phyloP scores from a whole-genome alignment of 805 yeast species.

The Lipomyces japonicus region DNA sequence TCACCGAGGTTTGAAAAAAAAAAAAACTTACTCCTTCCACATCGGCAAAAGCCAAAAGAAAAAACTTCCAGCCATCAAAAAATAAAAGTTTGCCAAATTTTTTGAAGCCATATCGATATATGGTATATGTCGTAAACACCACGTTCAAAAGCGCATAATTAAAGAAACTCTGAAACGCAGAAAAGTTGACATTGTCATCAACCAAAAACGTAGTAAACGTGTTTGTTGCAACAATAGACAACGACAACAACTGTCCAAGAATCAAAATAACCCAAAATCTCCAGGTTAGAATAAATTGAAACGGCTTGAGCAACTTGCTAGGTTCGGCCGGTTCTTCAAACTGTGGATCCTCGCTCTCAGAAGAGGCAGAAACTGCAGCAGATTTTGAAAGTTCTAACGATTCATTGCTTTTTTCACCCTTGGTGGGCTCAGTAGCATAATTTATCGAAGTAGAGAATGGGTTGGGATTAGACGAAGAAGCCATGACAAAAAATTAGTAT shows the following conservation, averaged over 20 bases:
- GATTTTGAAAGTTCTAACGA: constrained; percentile 2
- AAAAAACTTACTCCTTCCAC: constrained; percentile 40
- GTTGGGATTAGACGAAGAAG: constrained; percentile 2
- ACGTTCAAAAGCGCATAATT: constrained; percentile 41
- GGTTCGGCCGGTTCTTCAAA: neutral
- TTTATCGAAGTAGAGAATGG: neutral
- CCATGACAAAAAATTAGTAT: neutral
- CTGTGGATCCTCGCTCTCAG: neutral
- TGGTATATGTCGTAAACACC: constrained; percentile 41
- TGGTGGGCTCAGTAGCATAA: neutral
- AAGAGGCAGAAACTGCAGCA: neutral
- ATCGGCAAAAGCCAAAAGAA: constrained; percentile 44
- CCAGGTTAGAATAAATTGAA: constrained; percentile 34
- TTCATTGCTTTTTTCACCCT: neutral
- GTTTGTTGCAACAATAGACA: constrained; percentile 44
- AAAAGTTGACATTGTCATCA: constrained; percentile 41
- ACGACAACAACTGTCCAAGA: constrained; percentile 43
- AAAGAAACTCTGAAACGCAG: constrained; percentile 46
- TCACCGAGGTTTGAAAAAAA: neutral
- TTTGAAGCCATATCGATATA: constrained; percentile 41
- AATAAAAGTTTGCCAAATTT: constrained; percentile 36
- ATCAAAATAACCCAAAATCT: constrained; percentile 43
- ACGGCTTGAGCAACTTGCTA: constrained; percentile 8
- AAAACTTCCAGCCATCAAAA: constrained; percentile 44
- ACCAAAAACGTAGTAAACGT: constrained; percentile 43